Evolutionary conservation across 176 grass and related monocot species (phyloP), one percentile per base, ranked within the genome.

Genomic region (Musa itinerans): DNA sequence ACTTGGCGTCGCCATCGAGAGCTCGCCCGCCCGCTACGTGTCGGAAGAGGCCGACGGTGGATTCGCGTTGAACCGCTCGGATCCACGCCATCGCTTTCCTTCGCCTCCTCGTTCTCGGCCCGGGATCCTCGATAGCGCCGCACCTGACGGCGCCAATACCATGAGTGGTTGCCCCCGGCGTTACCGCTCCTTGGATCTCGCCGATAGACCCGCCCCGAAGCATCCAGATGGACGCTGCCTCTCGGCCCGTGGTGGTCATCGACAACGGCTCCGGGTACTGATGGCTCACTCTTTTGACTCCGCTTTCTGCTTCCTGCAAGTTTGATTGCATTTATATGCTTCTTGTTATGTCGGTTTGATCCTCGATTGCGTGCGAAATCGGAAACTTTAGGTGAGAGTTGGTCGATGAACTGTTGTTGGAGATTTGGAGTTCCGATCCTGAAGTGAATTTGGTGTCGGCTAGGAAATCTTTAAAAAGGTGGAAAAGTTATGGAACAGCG

Each of bases 181-280:
- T 58, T 69, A 58, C 58, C 69, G 52, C 52, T 21, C 21, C 56
- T 81, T 52, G 74, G 66, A 80, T 74, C 63, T 62, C 53, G 54
- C 10, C 62, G 69, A 66, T 56, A 52, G 67, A 78, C 50, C 67
- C 67, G 16, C 61, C 43, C 20, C 3, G 11, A 25, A 11, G 10
- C 25, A 52, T 26, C 25, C 26, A 16, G 71, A 97, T 97, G 93
- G 90, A 93, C 78, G 80, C 93, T 79, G 54, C 86, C 61, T 83
- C 82, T 71, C 93, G 93, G 69, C 90, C 90, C 12, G 90, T 90
- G 79, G 84, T 93, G 87, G 90, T 97, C 67, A 87, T 97, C 83
- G 93, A 97, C 88, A 97, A 97, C 83, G 93, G 93, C 72, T 89
- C 90, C 9, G 93, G 93, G 93, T 97, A 83, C 27, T 27, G 17